Percentiles rank a stretch among this genome's conserved stretches.
These are phyloP conservation scores for Yamadazyma takamatsuzukensis DNA, from an alignment of 805 yeast species.

Conservation along the genomic window DNA sequence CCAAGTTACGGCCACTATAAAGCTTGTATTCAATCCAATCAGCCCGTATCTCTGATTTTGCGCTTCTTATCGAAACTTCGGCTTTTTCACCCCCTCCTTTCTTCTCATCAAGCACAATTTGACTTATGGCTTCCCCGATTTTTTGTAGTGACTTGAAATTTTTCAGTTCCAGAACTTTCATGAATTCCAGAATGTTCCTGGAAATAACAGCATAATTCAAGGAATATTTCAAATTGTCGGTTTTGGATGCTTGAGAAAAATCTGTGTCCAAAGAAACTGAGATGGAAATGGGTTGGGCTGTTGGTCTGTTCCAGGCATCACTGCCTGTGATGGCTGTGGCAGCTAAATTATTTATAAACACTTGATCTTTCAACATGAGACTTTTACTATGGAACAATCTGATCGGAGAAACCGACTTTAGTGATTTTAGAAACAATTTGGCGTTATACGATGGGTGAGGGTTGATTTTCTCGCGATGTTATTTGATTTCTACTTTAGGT, in stretches of 20 bases:
- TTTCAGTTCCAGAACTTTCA: conserved; percentile 38
- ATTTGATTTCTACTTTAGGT: no score
- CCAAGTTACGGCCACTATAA: conserved; percentile 27
- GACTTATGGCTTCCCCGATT: conserved; percentile 47
- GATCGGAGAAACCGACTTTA: no score
- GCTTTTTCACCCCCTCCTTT: conserved; percentile 47
- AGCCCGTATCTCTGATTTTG: conserved; percentile 59
- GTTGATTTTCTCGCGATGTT: no score
- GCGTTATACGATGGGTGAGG: no score
- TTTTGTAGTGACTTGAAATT: conserved; percentile 42
- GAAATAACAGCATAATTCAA: conserved; percentile 86
- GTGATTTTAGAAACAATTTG: no score
- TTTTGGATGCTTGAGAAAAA: conserved; percentile 67
- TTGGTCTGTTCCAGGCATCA: conserved; percentile 70
- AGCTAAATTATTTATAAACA: conserved; percentile 53
- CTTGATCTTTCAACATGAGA: conserved; percentile 29
- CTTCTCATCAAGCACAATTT: conserved; percentile 40
- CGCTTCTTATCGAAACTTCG: conserved; percentile 36
- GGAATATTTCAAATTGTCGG: conserved; percentile 78
- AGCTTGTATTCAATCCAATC: conserved; percentile 42
- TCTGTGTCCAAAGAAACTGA: conserved; percentile 61
- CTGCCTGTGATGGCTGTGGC: conserved; percentile 64
- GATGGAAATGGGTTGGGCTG: conserved; percentile 62
- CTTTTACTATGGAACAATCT: conserved; percentile 11
- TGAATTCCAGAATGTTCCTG: conserved; percentile 53